A percentile compares a stretch with the other conserved stretches of the same genome.
Evolutionary conservation across 176 grass and related monocot species (phyloP).

Genomic region (Cocos nucifera): DNA sequence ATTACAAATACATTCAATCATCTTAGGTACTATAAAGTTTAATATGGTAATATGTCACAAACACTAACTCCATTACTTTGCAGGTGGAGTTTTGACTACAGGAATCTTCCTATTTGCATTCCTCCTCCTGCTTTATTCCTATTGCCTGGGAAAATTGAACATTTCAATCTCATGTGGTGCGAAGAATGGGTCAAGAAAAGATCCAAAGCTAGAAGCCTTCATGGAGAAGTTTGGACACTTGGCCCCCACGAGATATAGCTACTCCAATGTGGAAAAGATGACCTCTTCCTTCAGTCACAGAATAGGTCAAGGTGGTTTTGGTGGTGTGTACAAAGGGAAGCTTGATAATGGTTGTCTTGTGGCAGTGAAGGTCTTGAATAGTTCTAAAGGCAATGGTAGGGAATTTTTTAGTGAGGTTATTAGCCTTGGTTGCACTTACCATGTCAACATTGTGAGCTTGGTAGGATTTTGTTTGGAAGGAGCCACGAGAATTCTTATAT

Average conservation of each 20-base stretch:
- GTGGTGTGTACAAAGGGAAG: too few species aligned
- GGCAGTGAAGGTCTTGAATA: background rate
- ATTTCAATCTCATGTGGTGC: background rate
- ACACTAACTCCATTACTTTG: background rate
- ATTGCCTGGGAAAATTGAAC: background rate
- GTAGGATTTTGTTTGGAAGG: background rate
- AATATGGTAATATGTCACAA: too few species aligned
- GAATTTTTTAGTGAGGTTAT: background rate
- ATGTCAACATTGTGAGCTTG: background rate
- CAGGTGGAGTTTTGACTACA: background rate
- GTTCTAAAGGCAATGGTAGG: background rate
- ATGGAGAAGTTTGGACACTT: background rate
- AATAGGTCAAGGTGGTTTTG: background rate
- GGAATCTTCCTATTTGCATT: background rate
- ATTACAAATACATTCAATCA: too few species aligned
- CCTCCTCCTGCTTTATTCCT: background rate
- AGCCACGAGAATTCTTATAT: background rate
- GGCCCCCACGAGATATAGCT: background rate
- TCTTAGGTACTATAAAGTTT: too few species aligned
- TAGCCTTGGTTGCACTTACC: background rate
- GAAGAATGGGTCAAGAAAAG: background rate
- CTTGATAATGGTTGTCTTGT: too few species aligned
- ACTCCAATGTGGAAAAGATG: background rate
- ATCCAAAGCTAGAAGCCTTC: background rate
- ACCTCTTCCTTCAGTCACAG: background rate